Evolutionary conservation across 257 asterid genomes (phyloP), one percentile per base, ranked within the genome.

Genomic region (Gentiana macrophylla): DNA sequence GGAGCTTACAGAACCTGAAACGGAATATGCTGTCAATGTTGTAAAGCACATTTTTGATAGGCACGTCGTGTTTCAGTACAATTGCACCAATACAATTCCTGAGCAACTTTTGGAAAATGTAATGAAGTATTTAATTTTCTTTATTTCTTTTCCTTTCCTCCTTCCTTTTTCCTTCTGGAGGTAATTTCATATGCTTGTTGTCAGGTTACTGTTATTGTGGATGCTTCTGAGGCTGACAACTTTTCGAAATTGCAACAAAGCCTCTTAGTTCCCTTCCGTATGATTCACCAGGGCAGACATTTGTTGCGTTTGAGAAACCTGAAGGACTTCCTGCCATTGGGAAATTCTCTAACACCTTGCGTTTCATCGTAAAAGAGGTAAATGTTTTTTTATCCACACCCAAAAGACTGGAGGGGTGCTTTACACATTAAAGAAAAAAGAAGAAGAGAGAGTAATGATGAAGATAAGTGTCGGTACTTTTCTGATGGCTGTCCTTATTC

Each of bases 1-100:
- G 86, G 99, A 92, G 79, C 99, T 92, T 67, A 83, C 99, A 32
- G 99, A 92, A 78, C 95, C 95, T 57, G 97, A 92, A 82, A 92
- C 99, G 4, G 99, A 92, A 67, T 92, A 92, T 73, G 86, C 95
- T 37, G 99, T 92, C 62, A 84, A 89, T 69, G 95, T 80, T 64
- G 95, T 88, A 74, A 92, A 92, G 80, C 99, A 88, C 79, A 88
- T 86, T 71, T 92, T 75, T 58, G 97, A 88, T 71, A 47, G 65
- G 57, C 95, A 88, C 62, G 86, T 88, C 61, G 94, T 92, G 59
- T 92, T 86, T 73, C 99, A 92, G 77, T 92, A 85, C 94, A 88
- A 88, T 71, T 86, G 97, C 83, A 86, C 91, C 46, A 92, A 92
- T 71, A 92, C 99, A 41, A 86, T 92, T 54, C 94, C 94, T 4